Evolutionary conservation across 2,329 filamentous ascomycete species (phyloP).

Genomic region (Daldinia sp.): DNA sequence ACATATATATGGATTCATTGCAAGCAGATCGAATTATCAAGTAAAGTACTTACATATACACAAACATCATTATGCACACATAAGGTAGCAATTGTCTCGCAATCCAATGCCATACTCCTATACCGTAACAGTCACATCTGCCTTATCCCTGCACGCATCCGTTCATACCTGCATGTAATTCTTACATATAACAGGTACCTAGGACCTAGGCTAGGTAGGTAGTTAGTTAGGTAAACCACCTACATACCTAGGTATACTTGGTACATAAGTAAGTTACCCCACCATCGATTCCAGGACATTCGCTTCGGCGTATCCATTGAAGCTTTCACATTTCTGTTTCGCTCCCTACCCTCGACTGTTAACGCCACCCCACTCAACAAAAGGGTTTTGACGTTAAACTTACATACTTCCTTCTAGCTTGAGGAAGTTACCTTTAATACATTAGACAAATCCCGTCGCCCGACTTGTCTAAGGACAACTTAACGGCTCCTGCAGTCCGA

Average conservation of each 20-base stretch:
- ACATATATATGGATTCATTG: neutral
- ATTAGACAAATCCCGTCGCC: neutral
- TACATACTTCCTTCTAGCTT: neutral
- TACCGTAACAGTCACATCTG: neutral
- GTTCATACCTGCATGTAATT: slow-evolving; percentile 4
- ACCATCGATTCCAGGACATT: slow-evolving; percentile 1
- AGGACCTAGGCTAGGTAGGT: too few species aligned
- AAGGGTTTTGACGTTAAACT: neutral
- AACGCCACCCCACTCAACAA: neutral
- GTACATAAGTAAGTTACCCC: slow-evolving; percentile 8
- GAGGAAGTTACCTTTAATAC: neutral
- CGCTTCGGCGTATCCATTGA: slow-evolving; percentile 1
- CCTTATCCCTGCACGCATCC: neutral
- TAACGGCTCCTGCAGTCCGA: neutral
- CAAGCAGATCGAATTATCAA: neutral
- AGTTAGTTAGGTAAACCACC: too few species aligned
- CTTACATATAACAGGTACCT: neutral
- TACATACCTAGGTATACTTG: neutral
- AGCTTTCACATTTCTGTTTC: neutral
- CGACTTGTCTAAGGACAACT: neutral
- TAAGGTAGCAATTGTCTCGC: neutral
- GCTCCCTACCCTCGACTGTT: neutral
- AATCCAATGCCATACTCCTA: neutral
- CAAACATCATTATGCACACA: neutral
- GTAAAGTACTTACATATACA: neutral